Conservation (phyloP, 1,284 basidiomycete genomes). For the Lignosus rhinocerotis region DNA sequence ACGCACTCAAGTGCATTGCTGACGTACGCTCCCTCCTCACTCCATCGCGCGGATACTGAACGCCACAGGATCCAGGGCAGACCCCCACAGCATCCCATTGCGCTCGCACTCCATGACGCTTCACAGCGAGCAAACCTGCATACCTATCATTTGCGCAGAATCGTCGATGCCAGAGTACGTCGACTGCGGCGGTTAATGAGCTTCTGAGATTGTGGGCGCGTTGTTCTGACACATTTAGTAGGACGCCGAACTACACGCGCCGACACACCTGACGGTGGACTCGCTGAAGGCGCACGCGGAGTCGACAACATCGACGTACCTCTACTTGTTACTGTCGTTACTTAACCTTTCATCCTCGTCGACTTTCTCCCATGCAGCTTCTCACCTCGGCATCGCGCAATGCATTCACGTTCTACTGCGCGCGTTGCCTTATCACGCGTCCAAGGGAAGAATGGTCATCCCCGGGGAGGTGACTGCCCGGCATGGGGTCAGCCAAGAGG, state of each 20-base stretch:
- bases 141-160: conserved; percentile 79
- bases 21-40: conserved; percentile 49
- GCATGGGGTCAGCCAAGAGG: conserved; percentile 83
- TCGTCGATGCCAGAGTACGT: conserved; percentile 84
- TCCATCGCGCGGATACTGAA: conserved; percentile 12
- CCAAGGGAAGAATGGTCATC: conserved; percentile 74
- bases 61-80: conserved; percentile 50
- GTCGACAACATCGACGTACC: conserved; percentile 77
- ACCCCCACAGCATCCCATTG: conserved; percentile 83
- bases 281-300: conserved; percentile 73
- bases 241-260: conserved; percentile 74
- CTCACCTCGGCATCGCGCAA: conserved; percentile 76
- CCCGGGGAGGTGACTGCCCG: conserved; percentile 84
- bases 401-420: conserved; percentile 74
- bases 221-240: conserved; percentile 33
- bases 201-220: conserved; percentile 19
- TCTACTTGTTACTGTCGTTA: conserved; percentile 79
- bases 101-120: conserved; percentile 70
- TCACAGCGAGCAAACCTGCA: conserved; percentile 53
- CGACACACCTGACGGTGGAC: conserved; percentile 71
- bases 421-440: conserved; percentile 74
- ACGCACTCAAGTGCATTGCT: conserved; percentile 73
- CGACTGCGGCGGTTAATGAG: conserved; percentile 4
- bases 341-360: conserved; percentile 63
- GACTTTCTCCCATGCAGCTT: conserved; percentile 75